Percentiles rank a stretch among this genome's conserved stretches.
These are phyloP conservation scores for Pseudogymnoascus sp. DNA, from an alignment of 2,329 filamentous ascomycete genomes.

Conservation along the genomic window DNA sequence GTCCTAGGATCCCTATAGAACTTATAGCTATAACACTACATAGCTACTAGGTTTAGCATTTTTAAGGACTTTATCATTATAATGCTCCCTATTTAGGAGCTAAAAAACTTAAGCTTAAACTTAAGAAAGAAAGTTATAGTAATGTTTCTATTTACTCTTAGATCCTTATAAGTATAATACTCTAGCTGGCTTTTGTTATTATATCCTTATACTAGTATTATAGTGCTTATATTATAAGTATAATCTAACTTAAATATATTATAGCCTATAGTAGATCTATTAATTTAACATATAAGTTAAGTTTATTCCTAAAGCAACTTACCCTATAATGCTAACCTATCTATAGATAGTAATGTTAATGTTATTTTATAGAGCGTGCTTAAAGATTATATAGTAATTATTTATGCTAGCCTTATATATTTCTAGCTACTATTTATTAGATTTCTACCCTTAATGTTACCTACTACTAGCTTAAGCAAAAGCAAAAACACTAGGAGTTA, in stretches of 20 bases:
- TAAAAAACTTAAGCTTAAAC: constrained; percentile 53
- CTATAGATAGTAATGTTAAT: constrained; percentile 48
- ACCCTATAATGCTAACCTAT: constrained; percentile 16
- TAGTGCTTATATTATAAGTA: constrained; percentile 41
- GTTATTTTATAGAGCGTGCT: constrained; percentile 61
- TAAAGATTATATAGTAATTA: constrained; percentile 56
- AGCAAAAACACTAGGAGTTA: too few relatives aligned
- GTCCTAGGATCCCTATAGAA: too few relatives aligned
- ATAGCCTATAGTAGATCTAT: constrained; percentile 22
- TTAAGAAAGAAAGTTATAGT: constrained; percentile 58
- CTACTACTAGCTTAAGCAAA: too few relatives aligned
- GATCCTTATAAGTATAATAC: constrained; percentile 47
- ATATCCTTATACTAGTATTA: neutral
- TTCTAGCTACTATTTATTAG: constrained; percentile 46
- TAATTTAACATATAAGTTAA: constrained; percentile 18
- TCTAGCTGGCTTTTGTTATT: neutral
- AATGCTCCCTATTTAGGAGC: too few relatives aligned
- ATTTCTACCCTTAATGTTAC: too few relatives aligned
- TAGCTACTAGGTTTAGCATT: constrained; percentile 59
- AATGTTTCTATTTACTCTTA: constrained; percentile 57
- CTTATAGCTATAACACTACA: too few relatives aligned
- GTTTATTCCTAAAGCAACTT: constrained; percentile 35
- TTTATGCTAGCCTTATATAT: constrained; percentile 56
- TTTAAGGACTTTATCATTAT: constrained; percentile 59
- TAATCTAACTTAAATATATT: constrained; percentile 56